Percentiles rank a stretch among this genome's conserved stretches.
Evolutionary conservation across 306 rosid species (phyloP).

Genomic region (Lagenaria siceraria): DNA sequence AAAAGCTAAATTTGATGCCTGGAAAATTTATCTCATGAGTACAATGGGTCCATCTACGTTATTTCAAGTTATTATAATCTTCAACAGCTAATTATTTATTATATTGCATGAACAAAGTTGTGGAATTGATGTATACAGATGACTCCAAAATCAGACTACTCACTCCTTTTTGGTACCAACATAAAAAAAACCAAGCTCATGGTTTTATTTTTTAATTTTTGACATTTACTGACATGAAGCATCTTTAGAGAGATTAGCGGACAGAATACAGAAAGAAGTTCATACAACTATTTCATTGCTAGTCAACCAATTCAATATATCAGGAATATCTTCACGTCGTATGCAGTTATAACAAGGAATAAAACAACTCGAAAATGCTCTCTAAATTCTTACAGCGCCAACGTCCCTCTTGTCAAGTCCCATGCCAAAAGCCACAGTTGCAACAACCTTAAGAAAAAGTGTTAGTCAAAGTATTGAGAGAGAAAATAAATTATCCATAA

Average conservation of each 20-base stretch:
- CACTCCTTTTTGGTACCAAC: neutral
- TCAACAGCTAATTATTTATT: neutral
- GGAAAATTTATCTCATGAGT: neutral
- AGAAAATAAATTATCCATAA: constrained; percentile 8
- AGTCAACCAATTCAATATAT: neutral
- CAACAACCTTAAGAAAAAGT: constrained; percentile 61
- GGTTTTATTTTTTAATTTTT: neutral
- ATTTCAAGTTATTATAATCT: neutral
- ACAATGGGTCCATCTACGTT: neutral
- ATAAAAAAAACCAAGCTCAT: neutral
- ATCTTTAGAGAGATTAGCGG: neutral
- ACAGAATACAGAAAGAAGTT: neutral
- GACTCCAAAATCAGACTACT: neutral
- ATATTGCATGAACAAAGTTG: neutral
- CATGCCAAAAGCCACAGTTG: constrained; percentile 99
- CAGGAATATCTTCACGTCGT: neutral
- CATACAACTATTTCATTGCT: neutral
- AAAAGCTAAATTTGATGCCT: neutral
- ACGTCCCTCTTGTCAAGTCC: constrained; percentile 92
- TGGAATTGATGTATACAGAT: neutral
- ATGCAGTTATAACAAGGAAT: neutral
- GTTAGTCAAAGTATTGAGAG: constrained; percentile 12
- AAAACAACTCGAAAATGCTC: constrained; percentile 5
- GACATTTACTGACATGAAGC: neutral
- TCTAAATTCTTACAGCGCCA: constrained; percentile 63